Base-by-base conservation (phyloP, 169 alveolate species). In the Hammondia hammondi region DNA sequence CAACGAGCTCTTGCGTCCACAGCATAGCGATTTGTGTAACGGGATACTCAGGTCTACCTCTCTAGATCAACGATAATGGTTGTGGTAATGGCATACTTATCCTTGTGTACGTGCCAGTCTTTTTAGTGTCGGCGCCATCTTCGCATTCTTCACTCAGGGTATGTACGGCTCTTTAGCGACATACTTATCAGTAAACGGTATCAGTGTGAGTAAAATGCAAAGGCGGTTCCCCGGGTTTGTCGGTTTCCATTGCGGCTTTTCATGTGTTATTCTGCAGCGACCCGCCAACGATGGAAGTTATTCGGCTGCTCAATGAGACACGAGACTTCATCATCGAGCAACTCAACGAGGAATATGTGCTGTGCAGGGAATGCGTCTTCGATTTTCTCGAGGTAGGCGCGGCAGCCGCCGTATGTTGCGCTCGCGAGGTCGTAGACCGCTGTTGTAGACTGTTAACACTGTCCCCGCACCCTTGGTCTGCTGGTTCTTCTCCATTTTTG, bases 221-320 rank as follows among this genome's bases (percentile, higher is more conserved):
- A 48, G 35, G 2, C 27, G 17, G 46, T 52, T 5, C 46, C 32
- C 27, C 45, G 2, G 45, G 37, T 57, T 81, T 43, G 21, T 9
- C 56, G n/a, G 88, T 7, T 17, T 85, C 35, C 52, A 61, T 35
- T 17, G 43, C 6, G 43, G 85, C 14, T 24, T 67, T 81, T 35
- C 46, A 52, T 92, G 85, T 85, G 92, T 46, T 92, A 27, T 37
- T 14, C 24, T 32, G 45, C 92, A 94, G 96, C 92, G 96, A 94
- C 37, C 94, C 96, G 4, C 96, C 96, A 45, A 94, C 96, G 24
- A 94, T 94, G 96, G 96, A 94, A 45, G 84, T 94, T 29, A 43
- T 94, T 73, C 92, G 88, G 87, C 96, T 82, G 89, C 92, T 94
- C 82, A 94, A 94, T 57, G 96, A 94, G 71, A 94, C 91, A 48